These are phyloP conservation scores for Ceratobasidium sp. DNA, from an alignment of 1,284 basidiomycete species.

Conservation along the genomic window DNA sequence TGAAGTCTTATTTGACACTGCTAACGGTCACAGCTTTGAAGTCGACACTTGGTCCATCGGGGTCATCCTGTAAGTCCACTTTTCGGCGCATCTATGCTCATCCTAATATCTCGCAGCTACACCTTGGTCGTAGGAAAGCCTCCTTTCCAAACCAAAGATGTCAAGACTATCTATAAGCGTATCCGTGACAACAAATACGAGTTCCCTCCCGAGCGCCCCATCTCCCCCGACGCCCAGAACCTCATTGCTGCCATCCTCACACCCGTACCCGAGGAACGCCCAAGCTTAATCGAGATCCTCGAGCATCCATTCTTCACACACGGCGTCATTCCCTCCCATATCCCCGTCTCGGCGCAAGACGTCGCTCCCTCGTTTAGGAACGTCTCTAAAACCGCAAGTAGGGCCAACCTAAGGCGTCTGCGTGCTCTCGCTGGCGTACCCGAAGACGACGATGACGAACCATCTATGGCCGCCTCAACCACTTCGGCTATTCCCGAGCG, in stretches of 20 bases:
- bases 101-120: slow-evolving; percentile 64
- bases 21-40: slow-evolving; percentile 97
- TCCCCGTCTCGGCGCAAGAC: slow-evolving; percentile 85
- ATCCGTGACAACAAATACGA: slow-evolving; percentile 96
- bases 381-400: slow-evolving; percentile 73
- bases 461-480: slow-evolving; percentile 48
- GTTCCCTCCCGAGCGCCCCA: slow-evolving; percentile 83
- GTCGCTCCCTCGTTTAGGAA: slow-evolving; percentile 79
- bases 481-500: slow-evolving; percentile 22
- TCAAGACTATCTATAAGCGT: slow-evolving; percentile 94
- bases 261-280: slow-evolving; percentile 81
- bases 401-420: slow-evolving; percentile 77
- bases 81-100: background rate
- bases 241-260: slow-evolving; percentile 91
- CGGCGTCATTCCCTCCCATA: slow-evolving; percentile 84
- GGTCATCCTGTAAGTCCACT: slow-evolving; percentile 77
- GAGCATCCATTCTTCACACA: slow-evolving; percentile 87
- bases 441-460: slow-evolving; percentile 61
- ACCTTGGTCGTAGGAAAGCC: slow-evolving; percentile 94
- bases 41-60: slow-evolving; percentile 99
- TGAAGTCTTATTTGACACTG: slow-evolving; percentile 96
- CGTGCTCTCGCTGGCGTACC: slow-evolving; percentile 73
- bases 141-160: slow-evolving; percentile 98
- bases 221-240: slow-evolving; percentile 80
- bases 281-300: slow-evolving; percentile 88